These are phyloP conservation scores for Blastocystis sp. DNA, from an alignment of 352 stramenopile genomes.

Conservation along the genomic window DNA sequence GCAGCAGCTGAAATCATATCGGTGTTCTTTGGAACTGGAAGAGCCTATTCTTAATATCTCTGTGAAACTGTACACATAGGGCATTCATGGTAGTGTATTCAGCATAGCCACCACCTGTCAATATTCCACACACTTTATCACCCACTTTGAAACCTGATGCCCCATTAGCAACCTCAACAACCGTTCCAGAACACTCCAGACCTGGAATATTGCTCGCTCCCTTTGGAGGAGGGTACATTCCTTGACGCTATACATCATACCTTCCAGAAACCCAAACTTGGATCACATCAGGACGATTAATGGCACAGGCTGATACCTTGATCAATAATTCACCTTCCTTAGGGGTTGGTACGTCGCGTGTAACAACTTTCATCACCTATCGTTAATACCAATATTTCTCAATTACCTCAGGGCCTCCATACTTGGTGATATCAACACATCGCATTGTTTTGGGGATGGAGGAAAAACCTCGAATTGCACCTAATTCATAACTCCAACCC, in stretches of 20 bases:
- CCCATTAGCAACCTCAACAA: constrained; percentile 56
- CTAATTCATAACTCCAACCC: background rate
- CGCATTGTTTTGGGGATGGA: constrained; percentile 51
- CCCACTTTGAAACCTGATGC: constrained; percentile 62
- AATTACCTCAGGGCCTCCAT: constrained; percentile 26
- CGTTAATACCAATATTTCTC: background rate
- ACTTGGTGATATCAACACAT: constrained; percentile 55
- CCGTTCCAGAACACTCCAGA: constrained; percentile 65
- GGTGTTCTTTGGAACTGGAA: constrained; percentile 63
- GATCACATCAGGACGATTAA: constrained; percentile 65
- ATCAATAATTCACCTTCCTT: constrained; percentile 63
- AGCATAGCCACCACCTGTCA: constrained; percentile 66
- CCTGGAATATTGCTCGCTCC: constrained; percentile 65
- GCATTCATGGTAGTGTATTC: constrained; percentile 62
- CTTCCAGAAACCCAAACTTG: background rate
- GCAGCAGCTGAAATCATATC: constrained; percentile 64
- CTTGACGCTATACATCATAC: constrained; percentile 55
- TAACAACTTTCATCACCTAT: constrained; percentile 61
- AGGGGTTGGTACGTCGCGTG: constrained; percentile 50
- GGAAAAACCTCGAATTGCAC: constrained; percentile 46
- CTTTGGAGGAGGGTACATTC: constrained; percentile 65
- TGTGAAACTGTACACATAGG: constrained; percentile 15
- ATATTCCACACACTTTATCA: constrained; percentile 66
- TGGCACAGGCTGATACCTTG: constrained; percentile 64
- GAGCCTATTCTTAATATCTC: background rate